These are phyloP conservation scores for Pichia sp. DNA, from an alignment of 1,139 yeast species.

Conservation along the genomic window DNA sequence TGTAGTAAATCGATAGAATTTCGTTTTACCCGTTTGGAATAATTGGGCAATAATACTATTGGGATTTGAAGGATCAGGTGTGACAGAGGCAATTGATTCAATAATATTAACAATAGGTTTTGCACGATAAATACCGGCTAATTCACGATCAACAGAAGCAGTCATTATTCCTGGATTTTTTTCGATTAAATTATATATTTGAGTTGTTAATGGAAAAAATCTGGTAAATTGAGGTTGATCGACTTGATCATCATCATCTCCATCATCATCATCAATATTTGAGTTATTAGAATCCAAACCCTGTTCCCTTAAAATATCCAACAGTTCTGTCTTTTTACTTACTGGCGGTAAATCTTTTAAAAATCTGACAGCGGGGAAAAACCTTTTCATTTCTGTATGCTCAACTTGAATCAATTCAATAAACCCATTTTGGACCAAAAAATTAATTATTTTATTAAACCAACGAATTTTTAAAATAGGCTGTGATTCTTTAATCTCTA, in stretches of 20 bases:
- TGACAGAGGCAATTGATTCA: constrained; percentile 9
- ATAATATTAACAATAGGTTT: constrained; percentile 12
- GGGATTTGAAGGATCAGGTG: constrained; percentile 6
- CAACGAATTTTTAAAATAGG: constrained; percentile 13
- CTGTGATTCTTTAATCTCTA: constrained; percentile 50
- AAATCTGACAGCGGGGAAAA: constrained; percentile 22
- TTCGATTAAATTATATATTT: constrained; percentile 43
- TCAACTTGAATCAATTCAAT: constrained; percentile 22
- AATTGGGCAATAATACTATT: constrained; percentile 48
- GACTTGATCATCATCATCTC: constrained; percentile 35
- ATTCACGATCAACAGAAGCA: constrained; percentile 40
- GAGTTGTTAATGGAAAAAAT: constrained; percentile 58
- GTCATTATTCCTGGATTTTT: constrained; percentile 51
- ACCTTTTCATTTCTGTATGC: constrained; percentile 20
- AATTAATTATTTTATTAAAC: constrained; percentile 14
- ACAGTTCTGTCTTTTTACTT: constrained; percentile 16
- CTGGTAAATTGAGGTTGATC: constrained; percentile 30
- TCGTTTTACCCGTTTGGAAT: constrained; percentile 68
- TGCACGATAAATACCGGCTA: constrained; percentile 40
- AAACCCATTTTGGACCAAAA: constrained; percentile 15
- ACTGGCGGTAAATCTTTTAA: constrained; percentile 31
- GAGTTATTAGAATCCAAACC: too few relatives aligned
- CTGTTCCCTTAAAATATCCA: constrained; percentile 12
- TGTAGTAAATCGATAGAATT: constrained; percentile 60
- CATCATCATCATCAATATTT: constrained; percentile 21